Percentiles rank a stretch among this genome's conserved stretches.
phyloP scores from a whole-genome alignment of 148 eudicot species.

The Tetragonia tetragonoides region DNA sequence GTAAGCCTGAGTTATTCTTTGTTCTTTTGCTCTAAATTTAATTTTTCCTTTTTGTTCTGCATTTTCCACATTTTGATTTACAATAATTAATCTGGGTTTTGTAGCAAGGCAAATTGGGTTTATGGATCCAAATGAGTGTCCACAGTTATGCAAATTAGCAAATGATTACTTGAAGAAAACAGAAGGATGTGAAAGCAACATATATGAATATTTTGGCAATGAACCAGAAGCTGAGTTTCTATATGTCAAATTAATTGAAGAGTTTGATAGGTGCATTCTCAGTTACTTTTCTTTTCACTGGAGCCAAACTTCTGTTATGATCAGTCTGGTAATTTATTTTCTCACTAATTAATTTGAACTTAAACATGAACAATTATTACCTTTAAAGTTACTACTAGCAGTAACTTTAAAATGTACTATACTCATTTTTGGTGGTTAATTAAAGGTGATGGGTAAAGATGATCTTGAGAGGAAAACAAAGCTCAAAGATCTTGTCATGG shows the following conservation, averaged over 20 bases:
- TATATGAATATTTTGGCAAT: conserved; percentile 56
- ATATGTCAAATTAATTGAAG: conserved; percentile 70
- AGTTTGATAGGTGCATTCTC: conserved; percentile 79
- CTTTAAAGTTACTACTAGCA: too few species aligned
- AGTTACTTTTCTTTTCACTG: conserved; percentile 78
- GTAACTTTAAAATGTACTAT: too few species aligned
- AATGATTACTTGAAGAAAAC: conserved; percentile 57
- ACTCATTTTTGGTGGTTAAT: too few species aligned
- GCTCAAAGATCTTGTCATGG: conserved; percentile 64
- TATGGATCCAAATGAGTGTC: conserved; percentile 64
- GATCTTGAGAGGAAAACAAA: conserved; percentile 50
- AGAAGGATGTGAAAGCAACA: conserved; percentile 52
- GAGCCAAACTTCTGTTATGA: conserved; percentile 61
- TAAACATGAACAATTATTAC: background rate
- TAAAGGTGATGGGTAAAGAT: conserved; percentile 57
- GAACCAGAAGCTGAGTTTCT: conserved; percentile 46
- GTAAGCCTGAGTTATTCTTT: conserved; percentile 28
- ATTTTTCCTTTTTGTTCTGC: too few species aligned
- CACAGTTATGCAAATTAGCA: conserved; percentile 55
- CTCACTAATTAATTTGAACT: background rate
- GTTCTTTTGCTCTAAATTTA: background rate
- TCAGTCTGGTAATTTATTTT: conserved; percentile 49
- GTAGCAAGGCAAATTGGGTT: conserved; percentile 90
- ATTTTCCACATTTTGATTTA: too few species aligned
- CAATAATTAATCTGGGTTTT: background rate